Evolutionary conservation across 2,329 filamentous ascomycete species (phyloP).

Genomic region (Penicillium fuscoglaucum): DNA sequence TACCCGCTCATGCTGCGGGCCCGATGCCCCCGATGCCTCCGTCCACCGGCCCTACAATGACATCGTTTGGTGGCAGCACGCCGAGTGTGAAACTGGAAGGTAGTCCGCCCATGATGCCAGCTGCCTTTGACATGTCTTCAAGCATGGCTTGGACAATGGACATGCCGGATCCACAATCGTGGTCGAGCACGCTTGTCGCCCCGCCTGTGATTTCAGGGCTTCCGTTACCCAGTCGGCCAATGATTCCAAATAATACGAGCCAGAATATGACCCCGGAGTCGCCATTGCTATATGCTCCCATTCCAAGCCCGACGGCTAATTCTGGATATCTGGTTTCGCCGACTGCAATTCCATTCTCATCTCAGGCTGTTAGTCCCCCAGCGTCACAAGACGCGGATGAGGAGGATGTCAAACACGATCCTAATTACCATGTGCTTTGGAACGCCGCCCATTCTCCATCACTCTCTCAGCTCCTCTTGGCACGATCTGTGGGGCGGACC

Average conservation of each 20-base stretch:
- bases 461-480: constrained; percentile 39
- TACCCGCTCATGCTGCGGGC: constrained; percentile 7
- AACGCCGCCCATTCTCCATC: constrained; percentile 31
- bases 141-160: constrained; percentile 25
- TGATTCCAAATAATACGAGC: constrained; percentile 14
- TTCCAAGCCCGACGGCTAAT: constrained; percentile 15
- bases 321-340: constrained; percentile 19
- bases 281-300: constrained; percentile 18
- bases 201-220: constrained; percentile 25
- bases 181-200: constrained; percentile 18
- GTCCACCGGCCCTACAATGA: constrained; percentile 1
- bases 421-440: constrained; percentile 18
- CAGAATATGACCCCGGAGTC: constrained; percentile 17
- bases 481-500: constrained; percentile 60
- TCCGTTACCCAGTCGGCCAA: constrained; percentile 20
- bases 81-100: constrained; percentile 14
- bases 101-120: constrained; percentile 8
- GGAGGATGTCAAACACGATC: constrained; percentile 19
- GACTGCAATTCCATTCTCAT: constrained; percentile 10
- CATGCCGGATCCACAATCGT: constrained; percentile 26
- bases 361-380: constrained; percentile 9
- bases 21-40: constrained; percentile 5
- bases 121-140: constrained; percentile 16
- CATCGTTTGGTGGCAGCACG: constrained; percentile 3
- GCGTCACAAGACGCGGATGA: constrained; percentile 21